Evolutionary conservation across 768 basidiomycete genomes (phyloP).

Genomic region (Lentinula edodes): DNA sequence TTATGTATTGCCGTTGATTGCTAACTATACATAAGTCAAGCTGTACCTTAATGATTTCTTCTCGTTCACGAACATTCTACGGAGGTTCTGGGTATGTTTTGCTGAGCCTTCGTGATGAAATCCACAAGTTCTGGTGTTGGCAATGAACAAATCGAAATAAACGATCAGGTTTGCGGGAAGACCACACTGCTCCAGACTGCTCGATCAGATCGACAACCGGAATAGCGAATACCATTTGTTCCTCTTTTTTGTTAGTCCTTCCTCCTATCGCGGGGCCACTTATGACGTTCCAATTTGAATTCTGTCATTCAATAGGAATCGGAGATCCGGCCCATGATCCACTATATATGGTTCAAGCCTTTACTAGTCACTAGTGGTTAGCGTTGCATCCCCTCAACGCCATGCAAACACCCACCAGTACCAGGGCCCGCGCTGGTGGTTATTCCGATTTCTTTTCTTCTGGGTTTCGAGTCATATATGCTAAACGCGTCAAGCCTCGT

Average conservation of each 20-base stretch:
- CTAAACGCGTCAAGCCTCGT: not conserved
- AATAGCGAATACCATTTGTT: not conserved
- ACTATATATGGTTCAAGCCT: not conserved
- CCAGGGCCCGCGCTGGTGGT: not conserved
- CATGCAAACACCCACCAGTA: not conserved
- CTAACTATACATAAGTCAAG: not conserved
- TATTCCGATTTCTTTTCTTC: conserved; percentile 10
- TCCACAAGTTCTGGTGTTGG: not conserved
- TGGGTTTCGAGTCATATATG: not conserved
- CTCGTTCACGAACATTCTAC: not conserved
- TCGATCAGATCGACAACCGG: not conserved
- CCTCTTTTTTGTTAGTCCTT: not conserved
- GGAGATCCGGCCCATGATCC: not conserved
- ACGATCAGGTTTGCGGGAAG: not conserved
- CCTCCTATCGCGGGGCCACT: not conserved
- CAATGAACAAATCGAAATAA: not conserved
- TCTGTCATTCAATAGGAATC: not conserved
- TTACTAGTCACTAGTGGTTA: not conserved
- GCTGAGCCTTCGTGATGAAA: not conserved
- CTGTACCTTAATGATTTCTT: not conserved
- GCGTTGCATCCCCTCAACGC: not conserved
- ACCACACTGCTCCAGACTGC: not conserved
- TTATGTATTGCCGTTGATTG: not conserved
- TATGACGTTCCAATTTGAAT: not conserved
- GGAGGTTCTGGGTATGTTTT: not conserved